Evolutionary conservation across 192 early-diverging fungal species (phyloP), one percentile per base, ranked within the genome.

Genomic region (Rhizophagus prolifer): DNA sequence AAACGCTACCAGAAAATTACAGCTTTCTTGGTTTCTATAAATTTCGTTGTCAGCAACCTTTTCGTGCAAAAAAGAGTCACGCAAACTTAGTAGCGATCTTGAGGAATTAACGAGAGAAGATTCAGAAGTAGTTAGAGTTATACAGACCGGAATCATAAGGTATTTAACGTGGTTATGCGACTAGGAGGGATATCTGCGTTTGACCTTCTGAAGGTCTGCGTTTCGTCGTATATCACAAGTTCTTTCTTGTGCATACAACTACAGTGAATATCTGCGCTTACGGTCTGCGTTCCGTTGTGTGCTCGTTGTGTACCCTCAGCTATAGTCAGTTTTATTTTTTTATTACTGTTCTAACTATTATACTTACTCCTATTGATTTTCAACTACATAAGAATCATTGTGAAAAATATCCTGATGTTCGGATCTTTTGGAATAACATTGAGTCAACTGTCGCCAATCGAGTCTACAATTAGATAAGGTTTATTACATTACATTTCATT

Each of bases 151-250:
- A n/a, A n/a, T n/a, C n/a, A n/a, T n/a, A n/a, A n/a, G n/a, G n/a
- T n/a, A n/a, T n/a, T n/a, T n/a, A 65, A 65, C 31, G 63, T 65
- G 63, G 63, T 65, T 65, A 65, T 65, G 63, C 63, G 63, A 65
- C 63, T 65, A 65, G 63, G 63, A 65, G 63, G 31, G 31, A 30
- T 26, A 65, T 65, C 63, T 65, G 63, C 63, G 63, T 54, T 54
- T 65, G 63, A 28, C 63, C 16, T 23, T 64, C 62, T 64, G 62
- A 64, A 30, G 63, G 21, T 64, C 30, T 64, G 62, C 62, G 23
- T 64, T 30, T 64, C 62, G 62, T 64, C 62, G 62, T 64, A 23
- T 64, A 64, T 64, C 62, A 31, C 62, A 64, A 16, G 63, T 19
- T 64, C 5, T 64, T 6, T 28, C 63, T 65, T 65, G 63, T 65